Conservation (phyloP, 2,329 filamentous ascomycete species). For the Chaetomium sp. region DNA sequence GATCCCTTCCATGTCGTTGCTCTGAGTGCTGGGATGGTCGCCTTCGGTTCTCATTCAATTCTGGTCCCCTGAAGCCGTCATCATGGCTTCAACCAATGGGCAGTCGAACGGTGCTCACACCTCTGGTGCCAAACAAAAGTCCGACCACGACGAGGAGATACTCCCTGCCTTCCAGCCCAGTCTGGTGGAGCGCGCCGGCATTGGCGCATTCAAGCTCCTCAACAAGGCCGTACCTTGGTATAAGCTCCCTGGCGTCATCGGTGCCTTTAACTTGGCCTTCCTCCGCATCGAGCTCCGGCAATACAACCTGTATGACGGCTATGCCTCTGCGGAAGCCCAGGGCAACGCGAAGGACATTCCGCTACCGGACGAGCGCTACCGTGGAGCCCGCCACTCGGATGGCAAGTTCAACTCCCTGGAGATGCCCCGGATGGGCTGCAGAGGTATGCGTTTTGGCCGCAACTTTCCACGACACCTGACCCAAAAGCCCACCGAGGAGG, state of each 20-base stretch:
- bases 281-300: constrained; percentile 47
- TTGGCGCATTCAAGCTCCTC: constrained; percentile 43
- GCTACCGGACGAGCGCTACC: constrained; percentile 39
- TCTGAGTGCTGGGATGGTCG: too few species aligned
- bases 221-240: constrained; percentile 47
- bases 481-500: constrained; percentile 44
- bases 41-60: not conserved
- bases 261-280: constrained; percentile 46
- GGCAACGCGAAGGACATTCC: constrained; percentile 39
- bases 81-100: not conserved
- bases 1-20: too few species aligned
- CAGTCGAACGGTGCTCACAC: not conserved
- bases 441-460: constrained; percentile 49
- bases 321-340: constrained; percentile 43
- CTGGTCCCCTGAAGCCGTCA: not conserved
- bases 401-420: constrained; percentile 48
- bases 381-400: constrained; percentile 46
- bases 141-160: not conserved
- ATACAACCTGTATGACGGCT: constrained; percentile 49
- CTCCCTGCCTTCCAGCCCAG: constrained; percentile 35
- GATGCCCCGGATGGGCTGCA: constrained; percentile 48
- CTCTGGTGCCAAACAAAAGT: not conserved
- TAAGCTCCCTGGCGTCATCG: constrained; percentile 45
- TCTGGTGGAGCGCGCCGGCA: constrained; percentile 37
- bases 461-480: constrained; percentile 46